Conservation (phyloP, 2,329 filamentous ascomycete species). For the Aspergillus flavus region DNA sequence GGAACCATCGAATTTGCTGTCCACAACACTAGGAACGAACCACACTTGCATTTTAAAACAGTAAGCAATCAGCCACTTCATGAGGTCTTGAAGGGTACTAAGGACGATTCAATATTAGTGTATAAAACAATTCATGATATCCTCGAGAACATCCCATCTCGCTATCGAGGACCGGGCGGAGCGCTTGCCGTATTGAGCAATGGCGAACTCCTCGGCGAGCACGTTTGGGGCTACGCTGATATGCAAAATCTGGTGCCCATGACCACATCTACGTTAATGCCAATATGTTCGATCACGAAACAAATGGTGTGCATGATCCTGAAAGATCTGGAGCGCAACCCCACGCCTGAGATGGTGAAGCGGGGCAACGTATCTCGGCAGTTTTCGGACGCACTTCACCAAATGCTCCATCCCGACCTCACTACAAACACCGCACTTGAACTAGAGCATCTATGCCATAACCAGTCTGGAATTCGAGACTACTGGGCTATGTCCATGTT, state of each 20-base stretch:
- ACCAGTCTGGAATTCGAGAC: slow-evolving; percentile 49
- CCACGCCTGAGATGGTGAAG: slow-evolving; percentile 31
- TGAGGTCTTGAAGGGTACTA: background rate
- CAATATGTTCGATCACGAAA: slow-evolving; percentile 53
- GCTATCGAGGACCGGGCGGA: slow-evolving; percentile 45
- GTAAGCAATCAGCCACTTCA: background rate
- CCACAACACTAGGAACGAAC: background rate
- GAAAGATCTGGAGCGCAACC: slow-evolving; percentile 38
- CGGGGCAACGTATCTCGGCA: slow-evolving; percentile 34
- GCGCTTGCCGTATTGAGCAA: slow-evolving; percentile 47
- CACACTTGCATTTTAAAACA: background rate
- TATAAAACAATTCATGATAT: slow-evolving; percentile 12
- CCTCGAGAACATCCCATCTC: slow-evolving; percentile 22
- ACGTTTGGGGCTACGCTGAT: slow-evolving; percentile 50
- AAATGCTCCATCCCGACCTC: slow-evolving; percentile 30
- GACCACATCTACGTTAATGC: slow-evolving; percentile 40
- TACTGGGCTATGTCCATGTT: slow-evolving; percentile 51
- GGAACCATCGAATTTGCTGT: background rate
- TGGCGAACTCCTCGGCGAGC: slow-evolving; percentile 44
- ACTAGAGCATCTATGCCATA: slow-evolving; percentile 43
- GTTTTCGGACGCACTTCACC: slow-evolving; percentile 30
- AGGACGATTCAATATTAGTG: background rate
- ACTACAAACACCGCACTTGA: slow-evolving; percentile 33
- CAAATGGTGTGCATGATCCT: slow-evolving; percentile 47
- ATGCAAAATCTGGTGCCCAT: slow-evolving; percentile 42